These are phyloP conservation scores for Neonectria hederae DNA, from an alignment of 2,329 filamentous ascomycete species.

Conservation along the genomic window DNA sequence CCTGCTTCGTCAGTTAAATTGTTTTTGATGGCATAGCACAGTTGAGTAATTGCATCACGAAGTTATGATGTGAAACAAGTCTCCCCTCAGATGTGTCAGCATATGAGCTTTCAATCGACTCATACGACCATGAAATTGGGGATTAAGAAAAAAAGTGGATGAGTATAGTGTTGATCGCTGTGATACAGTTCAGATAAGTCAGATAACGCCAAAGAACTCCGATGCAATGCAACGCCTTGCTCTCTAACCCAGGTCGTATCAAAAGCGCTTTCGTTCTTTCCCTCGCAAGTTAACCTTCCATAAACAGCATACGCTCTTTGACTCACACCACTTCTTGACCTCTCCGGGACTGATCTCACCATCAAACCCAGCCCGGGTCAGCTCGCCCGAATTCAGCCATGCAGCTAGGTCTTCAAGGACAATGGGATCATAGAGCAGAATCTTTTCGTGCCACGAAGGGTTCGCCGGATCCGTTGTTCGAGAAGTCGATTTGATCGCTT, in stretches of 20 bases:
- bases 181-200: slow-evolving; percentile 4
- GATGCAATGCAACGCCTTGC: slow-evolving; percentile 29
- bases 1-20: neutral
- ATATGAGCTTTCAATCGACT: neutral
- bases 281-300: slow-evolving; percentile 68
- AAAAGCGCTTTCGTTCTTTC: slow-evolving; percentile 62
- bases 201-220: slow-evolving; percentile 9
- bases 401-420: slow-evolving; percentile 83
- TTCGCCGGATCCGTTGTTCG: slow-evolving; percentile 58
- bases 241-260: slow-evolving; percentile 23
- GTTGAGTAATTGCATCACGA: neutral
- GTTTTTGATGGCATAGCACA: neutral
- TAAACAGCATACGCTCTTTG: slow-evolving; percentile 84
- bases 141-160: slow-evolving; percentile 3
- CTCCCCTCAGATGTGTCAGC: neutral
- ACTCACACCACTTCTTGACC: slow-evolving; percentile 91
- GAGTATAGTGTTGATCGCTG: slow-evolving; percentile 10
- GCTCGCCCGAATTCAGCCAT: slow-evolving; percentile 81
- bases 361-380: slow-evolving; percentile 71
- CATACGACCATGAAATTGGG: neutral
- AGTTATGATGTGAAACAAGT: neutral
- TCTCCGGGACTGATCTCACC: slow-evolving; percentile 69
- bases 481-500: slow-evolving; percentile 62
- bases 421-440: slow-evolving; percentile 92
- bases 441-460: slow-evolving; percentile 89